phyloP scores from a whole-genome alignment of 1,284 basidiomycete species.

The Sphaerobolus stellatus region DNA sequence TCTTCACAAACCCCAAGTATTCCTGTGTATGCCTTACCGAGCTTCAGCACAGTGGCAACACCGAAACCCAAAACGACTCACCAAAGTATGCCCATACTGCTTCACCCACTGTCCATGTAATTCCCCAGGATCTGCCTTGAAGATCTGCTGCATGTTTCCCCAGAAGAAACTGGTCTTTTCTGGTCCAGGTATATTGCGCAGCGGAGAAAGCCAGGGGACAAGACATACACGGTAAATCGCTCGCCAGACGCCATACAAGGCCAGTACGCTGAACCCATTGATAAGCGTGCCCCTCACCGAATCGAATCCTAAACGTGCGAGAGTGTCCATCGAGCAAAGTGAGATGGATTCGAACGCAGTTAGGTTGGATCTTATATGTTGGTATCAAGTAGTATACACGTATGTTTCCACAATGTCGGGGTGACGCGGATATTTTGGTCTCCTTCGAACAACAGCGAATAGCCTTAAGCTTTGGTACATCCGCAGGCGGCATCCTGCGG shows the following conservation, averaged over 20 bases:
- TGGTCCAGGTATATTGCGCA: slow-evolving; percentile 52
- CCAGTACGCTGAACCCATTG: too few relatives aligned
- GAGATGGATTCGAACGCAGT: too few relatives aligned
- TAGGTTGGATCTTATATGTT: too few relatives aligned
- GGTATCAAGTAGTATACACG: too few relatives aligned
- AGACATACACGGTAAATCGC: slow-evolving; percentile 2
- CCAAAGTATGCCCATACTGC: slow-evolving; percentile 53
- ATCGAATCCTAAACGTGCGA: too few relatives aligned
- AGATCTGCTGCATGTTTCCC: slow-evolving; percentile 52
- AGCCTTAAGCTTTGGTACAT: too few relatives aligned
- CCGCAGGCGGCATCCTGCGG: too few relatives aligned
- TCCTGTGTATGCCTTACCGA: slow-evolving; percentile 5
- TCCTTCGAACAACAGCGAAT: too few relatives aligned
- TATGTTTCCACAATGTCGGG: too few relatives aligned
- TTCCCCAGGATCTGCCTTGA: slow-evolving; percentile 37
- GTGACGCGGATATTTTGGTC: too few relatives aligned
- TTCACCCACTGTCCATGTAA: slow-evolving; percentile 54
- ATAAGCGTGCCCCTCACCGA: too few relatives aligned
- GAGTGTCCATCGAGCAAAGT: too few relatives aligned
- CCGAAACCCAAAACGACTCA: slow-evolving; percentile 33
- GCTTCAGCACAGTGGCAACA: neutral
- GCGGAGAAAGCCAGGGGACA: slow-evolving; percentile 37
- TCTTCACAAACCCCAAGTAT: neutral
- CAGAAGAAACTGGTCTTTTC: slow-evolving; percentile 47
- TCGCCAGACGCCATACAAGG: slow-evolving; percentile 3